Conservation (phyloP, 495 filamentous ascomycete species). For the Hyaloscypha variabilis region DNA sequence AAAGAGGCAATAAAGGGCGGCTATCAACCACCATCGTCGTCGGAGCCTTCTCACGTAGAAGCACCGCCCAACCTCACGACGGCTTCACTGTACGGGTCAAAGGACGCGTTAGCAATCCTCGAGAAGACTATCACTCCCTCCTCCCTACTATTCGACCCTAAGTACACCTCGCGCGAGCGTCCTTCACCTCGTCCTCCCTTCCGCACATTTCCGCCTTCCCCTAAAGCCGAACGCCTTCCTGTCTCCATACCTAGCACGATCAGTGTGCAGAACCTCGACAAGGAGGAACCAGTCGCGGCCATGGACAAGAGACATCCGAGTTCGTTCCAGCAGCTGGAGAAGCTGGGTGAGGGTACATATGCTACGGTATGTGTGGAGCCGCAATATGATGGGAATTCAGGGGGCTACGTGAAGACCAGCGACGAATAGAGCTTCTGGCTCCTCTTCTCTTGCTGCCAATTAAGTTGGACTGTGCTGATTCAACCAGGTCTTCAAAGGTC, state of each 20-base stretch:
- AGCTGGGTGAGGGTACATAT: slow-evolving; percentile 98
- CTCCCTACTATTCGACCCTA: slow-evolving; percentile 45
- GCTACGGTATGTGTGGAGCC: slow-evolving; percentile 74
- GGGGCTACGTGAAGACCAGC: neutral
- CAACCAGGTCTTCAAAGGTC: slow-evolving; percentile 91
- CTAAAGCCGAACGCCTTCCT: slow-evolving; percentile 13
- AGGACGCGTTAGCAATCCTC: slow-evolving; percentile 31
- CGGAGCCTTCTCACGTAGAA: neutral
- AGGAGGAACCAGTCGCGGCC: slow-evolving; percentile 12
- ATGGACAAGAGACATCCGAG: slow-evolving; percentile 76
- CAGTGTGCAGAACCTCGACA: slow-evolving; percentile 30
- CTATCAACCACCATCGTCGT: neutral
- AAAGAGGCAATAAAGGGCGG: slow-evolving; percentile 1
- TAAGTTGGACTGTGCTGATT: slow-evolving; percentile 15
- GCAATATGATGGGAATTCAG: neutral
- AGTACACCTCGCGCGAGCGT: slow-evolving; percentile 36
- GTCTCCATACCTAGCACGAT: slow-evolving; percentile 31
- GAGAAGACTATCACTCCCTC: slow-evolving; percentile 38
- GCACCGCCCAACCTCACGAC: slow-evolving; percentile 22
- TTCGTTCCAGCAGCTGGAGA: slow-evolving; percentile 98
- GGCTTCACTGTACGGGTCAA: slow-evolving; percentile 34
- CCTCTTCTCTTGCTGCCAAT: slow-evolving; percentile 5
- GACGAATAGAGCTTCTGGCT: neutral
- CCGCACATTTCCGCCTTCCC: slow-evolving; percentile 32
- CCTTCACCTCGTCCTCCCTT: slow-evolving; percentile 27